phyloP scores from a whole-genome alignment of 352 stramenopile species.

The Phytophthora tubulina region DNA sequence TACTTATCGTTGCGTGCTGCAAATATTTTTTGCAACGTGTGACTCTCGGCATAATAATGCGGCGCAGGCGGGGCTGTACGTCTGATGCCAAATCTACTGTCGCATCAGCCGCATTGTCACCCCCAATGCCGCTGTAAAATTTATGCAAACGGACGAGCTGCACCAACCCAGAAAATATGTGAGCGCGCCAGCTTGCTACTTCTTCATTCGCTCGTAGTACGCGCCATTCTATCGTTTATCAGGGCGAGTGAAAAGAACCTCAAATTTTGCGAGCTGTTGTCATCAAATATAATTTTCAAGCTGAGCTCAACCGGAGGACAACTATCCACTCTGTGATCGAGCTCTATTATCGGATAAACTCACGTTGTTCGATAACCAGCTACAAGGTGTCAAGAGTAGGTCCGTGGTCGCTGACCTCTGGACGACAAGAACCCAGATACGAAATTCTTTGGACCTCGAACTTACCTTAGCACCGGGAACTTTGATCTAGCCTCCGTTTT shows the following conservation, averaged over 20 bases:
- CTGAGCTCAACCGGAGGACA: not conserved
- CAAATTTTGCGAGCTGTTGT: slow-evolving; percentile 2
- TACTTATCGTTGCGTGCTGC: too few species aligned
- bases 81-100: too few species aligned
- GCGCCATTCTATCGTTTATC: slow-evolving; percentile 12
- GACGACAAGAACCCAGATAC: not conserved
- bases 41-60: too few species aligned
- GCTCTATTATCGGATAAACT: slow-evolving; percentile 7
- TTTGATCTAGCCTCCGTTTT: slow-evolving; percentile 3
- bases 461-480: not conserved
- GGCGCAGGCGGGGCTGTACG: too few species aligned
- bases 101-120: too few species aligned
- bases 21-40: too few species aligned
- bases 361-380: not conserved
- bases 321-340: slow-evolving; percentile 13
- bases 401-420: slow-evolving; percentile 12
- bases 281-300: slow-evolving; percentile 8
- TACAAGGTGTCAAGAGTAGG: not conserved
- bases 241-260: slow-evolving; percentile 17
- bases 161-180: slow-evolving; percentile 5
- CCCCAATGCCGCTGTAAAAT: not conserved
- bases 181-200: slow-evolving; percentile 15
- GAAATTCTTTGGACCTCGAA: not conserved
- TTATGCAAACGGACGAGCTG: slow-evolving; percentile 6
- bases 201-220: not conserved